Base-by-base conservation (phyloP, 148 eudicot genomes). In the Rhododendron ovatum region DNA sequence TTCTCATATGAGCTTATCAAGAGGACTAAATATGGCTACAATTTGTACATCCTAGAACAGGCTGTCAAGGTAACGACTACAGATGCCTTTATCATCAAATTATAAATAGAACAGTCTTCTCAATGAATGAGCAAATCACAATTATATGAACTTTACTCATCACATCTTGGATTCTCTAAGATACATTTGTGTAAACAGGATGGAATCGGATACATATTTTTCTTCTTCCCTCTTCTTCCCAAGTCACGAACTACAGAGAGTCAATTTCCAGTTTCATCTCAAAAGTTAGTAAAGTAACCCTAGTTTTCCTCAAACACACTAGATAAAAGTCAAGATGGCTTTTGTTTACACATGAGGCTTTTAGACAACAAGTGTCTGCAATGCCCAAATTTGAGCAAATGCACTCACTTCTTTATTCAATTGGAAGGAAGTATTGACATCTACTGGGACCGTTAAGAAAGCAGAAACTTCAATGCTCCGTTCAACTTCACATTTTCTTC, bases 101-200 rank as follows among this genome's bases (percentile, higher is more conserved):
- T 9, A 71, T 63, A 73, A 47, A 24, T 84, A 77, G 61, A 77
- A 84, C 15, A 53, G 24, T 43, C 47, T 24, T 17, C 26, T 33
- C 13, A 41, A 61, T 59, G 57, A 45, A 22, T 82, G 48, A 83
- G 73, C 22, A 75, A 84, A 24, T 95, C 88, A 51, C 53, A 50
- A 12, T 15, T 4, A 80, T 48, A 51, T 30, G 24, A 80, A 78
- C 12, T 35, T 35, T 80, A 51, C 63, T 80, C 50, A 50, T 10
- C 43, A 18, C 2, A 80, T 48, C 61, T 50, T 50, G 82, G 20
- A 96, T 92, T 88, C 55, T 91, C 90, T 88, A 93, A 78, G 48
- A 39, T 35, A 0, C 22, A 37, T 37, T 20, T 20, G 22, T 78
- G 55, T 4, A 39, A 39, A 73, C 35, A 77, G 45, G 35, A 77